Base-by-base conservation (phyloP, 495 filamentous ascomycete species). In the Daldinia bambusicola region DNA sequence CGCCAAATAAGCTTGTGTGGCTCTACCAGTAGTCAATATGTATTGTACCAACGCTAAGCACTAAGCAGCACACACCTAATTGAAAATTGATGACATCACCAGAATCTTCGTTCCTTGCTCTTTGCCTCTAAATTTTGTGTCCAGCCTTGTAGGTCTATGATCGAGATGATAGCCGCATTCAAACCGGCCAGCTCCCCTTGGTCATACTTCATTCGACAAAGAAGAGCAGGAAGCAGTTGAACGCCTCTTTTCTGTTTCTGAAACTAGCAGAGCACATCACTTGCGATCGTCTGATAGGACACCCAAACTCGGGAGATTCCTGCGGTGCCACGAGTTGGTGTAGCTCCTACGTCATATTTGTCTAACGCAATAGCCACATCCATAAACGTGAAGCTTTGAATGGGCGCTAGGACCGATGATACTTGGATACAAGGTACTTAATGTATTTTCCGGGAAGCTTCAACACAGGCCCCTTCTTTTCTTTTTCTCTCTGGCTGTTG, bases 261-360 rank as follows among this genome's bases (percentile, higher is more conserved):
- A 59, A 62, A 45, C 58, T 66, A 61, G 67, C 50, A 38, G 26
- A 14, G n/a, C 13, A 22, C 3, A 48, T 43, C 22, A 38, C 55
- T 45, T 45, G 6, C 0, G 7, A 10, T 45, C 7, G 16, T 45
- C 41, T 57, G 55, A 57, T 57, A 37, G 26, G 26, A 6, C 2
- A 30, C 13, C 50, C 50, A 30, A 52, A 14, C 10, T 43, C 32
- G 45, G 4, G 5, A 37, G 20, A 26, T 57, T 31, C 30, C 30
- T 58, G 12, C 7, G 10, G 63, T 57, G 55, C 55, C 53, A 52
- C 53, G 55, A 51, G 41, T 53, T 60, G 31, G 37, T 67, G 63
- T 71, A 60, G 69, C 52, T 67, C 3, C 57, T 71, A 71, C 69
- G 69, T 71, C 69, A 71, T 71, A 45, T 31, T 63, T 66, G 57